These are phyloP conservation scores for Vigna reflexopilosa DNA, from an alignment of 306 rosid species.

Conservation along the genomic window DNA sequence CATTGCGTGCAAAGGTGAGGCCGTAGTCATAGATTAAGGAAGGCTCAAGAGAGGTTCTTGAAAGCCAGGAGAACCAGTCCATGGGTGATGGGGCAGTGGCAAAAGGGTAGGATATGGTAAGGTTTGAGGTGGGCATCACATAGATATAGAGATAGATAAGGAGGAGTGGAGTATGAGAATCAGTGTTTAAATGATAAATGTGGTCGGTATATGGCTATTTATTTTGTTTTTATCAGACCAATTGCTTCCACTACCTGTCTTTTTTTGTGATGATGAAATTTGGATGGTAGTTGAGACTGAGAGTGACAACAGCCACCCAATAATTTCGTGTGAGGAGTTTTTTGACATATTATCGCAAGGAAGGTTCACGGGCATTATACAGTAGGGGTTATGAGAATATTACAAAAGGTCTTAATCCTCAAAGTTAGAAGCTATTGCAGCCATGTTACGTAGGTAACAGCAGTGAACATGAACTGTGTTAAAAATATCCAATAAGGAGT, in stretches of 20 bases:
- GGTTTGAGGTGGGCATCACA: conserved; percentile 38
- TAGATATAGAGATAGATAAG: conserved; percentile 45
- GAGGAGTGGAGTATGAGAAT: conserved; percentile 33
- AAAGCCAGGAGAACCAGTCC: conserved; percentile 99
- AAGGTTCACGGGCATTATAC: conserved; percentile 31
- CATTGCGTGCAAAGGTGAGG: conserved; percentile 69
- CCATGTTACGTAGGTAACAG: not conserved
- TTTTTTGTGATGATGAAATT: conserved; percentile 32
- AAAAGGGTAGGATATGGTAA: conserved; percentile 24
- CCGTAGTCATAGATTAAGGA: conserved; percentile 77
- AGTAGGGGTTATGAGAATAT: conserved; percentile 10
- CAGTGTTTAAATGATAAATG: conserved; percentile 47
- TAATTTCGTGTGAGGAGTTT: conserved; percentile 37
- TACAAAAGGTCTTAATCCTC: not conserved
- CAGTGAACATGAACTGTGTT: conserved; percentile 10
- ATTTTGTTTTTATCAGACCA: conserved; percentile 29
- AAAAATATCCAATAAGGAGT: not conserved
- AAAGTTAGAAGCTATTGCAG: not conserved
- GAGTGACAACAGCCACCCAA: conserved; percentile 43
- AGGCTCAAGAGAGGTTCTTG: conserved; percentile 74
- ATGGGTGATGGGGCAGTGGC: conserved; percentile 46
- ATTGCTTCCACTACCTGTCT: not conserved
- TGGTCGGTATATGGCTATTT: conserved; percentile 55
- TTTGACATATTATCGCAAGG: not conserved
- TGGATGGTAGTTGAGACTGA: conserved; percentile 66